Percentiles rank a stretch among this genome's conserved stretches.
These are phyloP conservation scores for Murraya koenigii DNA, from an alignment of 345 rosid species.

Conservation along the genomic window DNA sequence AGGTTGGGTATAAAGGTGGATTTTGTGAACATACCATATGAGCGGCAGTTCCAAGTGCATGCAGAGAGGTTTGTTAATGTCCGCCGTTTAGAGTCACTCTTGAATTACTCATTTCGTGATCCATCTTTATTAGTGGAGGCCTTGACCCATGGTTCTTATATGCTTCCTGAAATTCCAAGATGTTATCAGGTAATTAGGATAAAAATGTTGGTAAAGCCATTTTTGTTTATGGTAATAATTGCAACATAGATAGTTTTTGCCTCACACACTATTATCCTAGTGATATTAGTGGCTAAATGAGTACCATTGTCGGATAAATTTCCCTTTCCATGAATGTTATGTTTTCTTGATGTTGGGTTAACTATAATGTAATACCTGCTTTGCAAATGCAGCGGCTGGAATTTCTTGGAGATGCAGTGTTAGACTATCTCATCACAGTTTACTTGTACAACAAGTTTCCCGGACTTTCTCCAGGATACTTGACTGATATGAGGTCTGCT, in stretches of 20 bases:
- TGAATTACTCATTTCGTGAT: conserved; percentile 58
- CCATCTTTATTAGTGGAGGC: conserved; percentile 81
- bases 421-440: conserved; percentile 73
- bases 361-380: not conserved
- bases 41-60: conserved; percentile 26
- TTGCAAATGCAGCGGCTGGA: conserved; percentile 83
- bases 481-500: conserved; percentile 93
- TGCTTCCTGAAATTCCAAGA: conserved; percentile 79
- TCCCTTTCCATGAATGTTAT: not conserved
- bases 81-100: conserved; percentile 42
- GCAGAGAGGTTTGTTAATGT: conserved; percentile 51
- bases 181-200: conserved; percentile 72
- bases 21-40: conserved; percentile 30
- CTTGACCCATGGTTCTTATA: conserved; percentile 88
- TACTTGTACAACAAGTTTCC: conserved; percentile 59
- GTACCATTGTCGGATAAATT: not conserved
- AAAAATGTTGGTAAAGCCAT: not conserved
- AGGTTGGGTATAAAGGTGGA: conserved; percentile 74
- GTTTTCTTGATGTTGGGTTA: not conserved
- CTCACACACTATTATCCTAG: not conserved
- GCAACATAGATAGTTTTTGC: not conserved
- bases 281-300: not conserved
- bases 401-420: conserved; percentile 87
- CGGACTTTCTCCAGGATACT: conserved; percentile 63
- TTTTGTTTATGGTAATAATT: not conserved